Conservation (phyloP, 2,329 filamentous ascomycete species). For the Cercospora sp. region DNA sequence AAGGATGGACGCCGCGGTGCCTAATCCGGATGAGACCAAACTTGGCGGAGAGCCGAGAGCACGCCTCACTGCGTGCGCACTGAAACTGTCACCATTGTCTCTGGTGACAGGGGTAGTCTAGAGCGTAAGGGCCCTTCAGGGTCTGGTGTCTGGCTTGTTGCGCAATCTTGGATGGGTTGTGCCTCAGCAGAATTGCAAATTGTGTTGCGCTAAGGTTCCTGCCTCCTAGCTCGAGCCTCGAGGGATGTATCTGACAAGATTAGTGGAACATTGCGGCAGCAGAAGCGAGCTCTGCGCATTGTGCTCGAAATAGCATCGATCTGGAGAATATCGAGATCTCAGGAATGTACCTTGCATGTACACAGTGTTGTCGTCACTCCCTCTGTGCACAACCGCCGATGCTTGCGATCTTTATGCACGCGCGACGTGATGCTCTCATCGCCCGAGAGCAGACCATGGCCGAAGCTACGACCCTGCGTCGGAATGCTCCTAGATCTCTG, state of each 20-base stretch:
- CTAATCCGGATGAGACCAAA: not conserved
- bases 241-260: not conserved
- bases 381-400: not conserved
- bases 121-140: not conserved
- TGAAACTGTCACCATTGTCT: not conserved
- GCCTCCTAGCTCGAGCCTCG: not conserved
- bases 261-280: not conserved
- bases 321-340: not conserved
- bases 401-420: not conserved
- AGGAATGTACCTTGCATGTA: not conserved
- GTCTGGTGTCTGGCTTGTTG: slow-evolving; percentile 2
- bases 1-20: not conserved
- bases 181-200: not conserved
- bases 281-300: not conserved
- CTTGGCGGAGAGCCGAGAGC: not conserved
- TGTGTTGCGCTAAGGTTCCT: not conserved
- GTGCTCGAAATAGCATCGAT: not conserved
- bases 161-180: not conserved
- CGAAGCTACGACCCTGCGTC: not conserved
- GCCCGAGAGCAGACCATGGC: not conserved
- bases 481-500: not conserved
- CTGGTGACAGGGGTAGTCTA: slow-evolving; percentile 2
- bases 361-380: not conserved
- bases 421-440: not conserved
- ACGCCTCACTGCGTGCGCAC: not conserved